phyloP scores from a whole-genome alignment of 495 filamentous ascomycete species.

The Penicillium parvum region DNA sequence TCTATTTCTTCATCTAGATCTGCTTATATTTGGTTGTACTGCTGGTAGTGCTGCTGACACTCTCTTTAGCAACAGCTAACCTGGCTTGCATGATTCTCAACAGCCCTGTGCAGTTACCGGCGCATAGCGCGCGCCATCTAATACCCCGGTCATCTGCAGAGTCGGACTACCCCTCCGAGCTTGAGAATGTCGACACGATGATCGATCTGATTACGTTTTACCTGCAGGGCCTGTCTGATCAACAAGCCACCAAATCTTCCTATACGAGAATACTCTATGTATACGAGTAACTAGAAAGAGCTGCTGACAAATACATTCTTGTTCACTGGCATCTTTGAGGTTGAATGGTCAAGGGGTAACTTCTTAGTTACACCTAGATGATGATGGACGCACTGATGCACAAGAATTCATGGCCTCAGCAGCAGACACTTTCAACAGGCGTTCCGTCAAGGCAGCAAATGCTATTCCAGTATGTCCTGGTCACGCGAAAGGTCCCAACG shows the following conservation, averaged over 20 bases:
- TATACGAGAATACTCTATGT: not conserved
- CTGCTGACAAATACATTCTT: not conserved
- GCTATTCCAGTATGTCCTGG: not conserved
- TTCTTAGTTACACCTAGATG: too few species aligned
- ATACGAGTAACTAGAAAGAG: not conserved
- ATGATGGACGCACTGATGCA: too few species aligned
- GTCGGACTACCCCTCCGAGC: not conserved
- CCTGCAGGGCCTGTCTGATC: constrained; percentile 6
- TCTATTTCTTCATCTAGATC: too few species aligned
- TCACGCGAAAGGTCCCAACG: constrained; percentile 24
- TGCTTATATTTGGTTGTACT: too few species aligned
- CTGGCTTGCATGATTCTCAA: constrained; percentile 1
- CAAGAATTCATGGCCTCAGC: not conserved
- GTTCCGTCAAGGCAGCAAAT: not conserved
- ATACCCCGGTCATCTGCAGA: not conserved
- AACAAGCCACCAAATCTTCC: constrained; percentile 3
- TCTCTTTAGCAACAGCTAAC: not conserved
- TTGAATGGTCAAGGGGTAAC: not conserved
- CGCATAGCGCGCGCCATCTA: constrained; percentile 8
- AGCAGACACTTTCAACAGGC: too few species aligned
- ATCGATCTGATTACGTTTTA: not conserved
- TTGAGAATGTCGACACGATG: not conserved
- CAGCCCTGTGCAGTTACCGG: constrained; percentile 4
- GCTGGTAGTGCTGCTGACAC: not conserved
- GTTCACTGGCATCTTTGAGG: not conserved